A percentile compares a stretch with the other conserved stretches of the same genome.
Conservation (phyloP, 2,329 filamentous ascomycete genomes). For the Calonectria pteridis region DNA sequence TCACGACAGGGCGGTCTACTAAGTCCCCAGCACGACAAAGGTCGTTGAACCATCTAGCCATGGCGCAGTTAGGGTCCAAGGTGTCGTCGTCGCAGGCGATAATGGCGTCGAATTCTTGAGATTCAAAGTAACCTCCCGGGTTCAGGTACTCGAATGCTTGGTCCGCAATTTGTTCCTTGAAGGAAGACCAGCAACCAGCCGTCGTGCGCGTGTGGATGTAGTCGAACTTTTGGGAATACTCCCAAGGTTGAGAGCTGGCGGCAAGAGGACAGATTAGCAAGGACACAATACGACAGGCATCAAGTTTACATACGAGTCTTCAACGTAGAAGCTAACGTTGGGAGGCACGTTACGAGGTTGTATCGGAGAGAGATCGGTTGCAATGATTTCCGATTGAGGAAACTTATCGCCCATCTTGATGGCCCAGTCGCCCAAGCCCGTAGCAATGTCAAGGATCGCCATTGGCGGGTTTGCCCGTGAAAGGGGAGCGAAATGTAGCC, state of each 20-base stretch:
- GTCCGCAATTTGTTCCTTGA: constrained; percentile 62
- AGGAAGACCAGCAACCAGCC: constrained; percentile 62
- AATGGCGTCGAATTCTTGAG: constrained; percentile 59
- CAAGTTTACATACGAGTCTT: constrained; percentile 64
- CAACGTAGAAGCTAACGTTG: constrained; percentile 81
- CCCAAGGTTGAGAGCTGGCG: constrained; percentile 62
- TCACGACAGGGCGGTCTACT: constrained; percentile 53
- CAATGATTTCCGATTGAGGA: constrained; percentile 69
- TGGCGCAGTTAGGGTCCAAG: constrained; percentile 52
- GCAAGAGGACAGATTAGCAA: neutral
- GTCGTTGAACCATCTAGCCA: constrained; percentile 56
- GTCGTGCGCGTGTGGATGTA: constrained; percentile 67
- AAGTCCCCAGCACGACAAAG: constrained; percentile 53
- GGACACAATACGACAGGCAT: neutral
- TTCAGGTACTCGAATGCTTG: constrained; percentile 63
- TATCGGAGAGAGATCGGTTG: constrained; percentile 76
- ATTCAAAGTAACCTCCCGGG: constrained; percentile 68
- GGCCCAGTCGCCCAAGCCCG: constrained; percentile 69
- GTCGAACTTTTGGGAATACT: constrained; percentile 66
- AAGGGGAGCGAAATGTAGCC: constrained; percentile 59
- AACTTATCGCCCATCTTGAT: constrained; percentile 76
- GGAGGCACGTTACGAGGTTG: constrained; percentile 75
- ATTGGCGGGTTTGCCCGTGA: constrained; percentile 50
- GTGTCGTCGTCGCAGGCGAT: constrained; percentile 61
- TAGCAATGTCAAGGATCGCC: constrained; percentile 58